These are phyloP conservation scores for Cordyceps fumosorosea DNA, from an alignment of 2,329 filamentous ascomycete genomes.

Conservation along the genomic window DNA sequence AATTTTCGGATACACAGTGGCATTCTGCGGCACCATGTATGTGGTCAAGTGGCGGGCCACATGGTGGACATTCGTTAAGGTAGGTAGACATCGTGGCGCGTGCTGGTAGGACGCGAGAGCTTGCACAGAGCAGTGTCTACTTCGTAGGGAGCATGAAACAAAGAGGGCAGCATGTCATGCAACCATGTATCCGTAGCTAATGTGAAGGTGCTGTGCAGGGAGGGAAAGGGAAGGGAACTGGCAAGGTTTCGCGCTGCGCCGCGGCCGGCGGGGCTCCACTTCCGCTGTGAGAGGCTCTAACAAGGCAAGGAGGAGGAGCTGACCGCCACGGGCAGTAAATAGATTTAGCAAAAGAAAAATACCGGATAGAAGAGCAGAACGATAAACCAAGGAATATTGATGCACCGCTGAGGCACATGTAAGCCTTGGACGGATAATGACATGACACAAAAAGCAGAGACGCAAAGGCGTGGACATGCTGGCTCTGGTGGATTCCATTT, in stretches of 20 bases:
- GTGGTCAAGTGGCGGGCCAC: not conserved
- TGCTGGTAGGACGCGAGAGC: not conserved
- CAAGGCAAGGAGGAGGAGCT: no score
- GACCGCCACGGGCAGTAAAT: no score
- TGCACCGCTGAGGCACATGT: no score
- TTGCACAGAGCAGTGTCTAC: not conserved
- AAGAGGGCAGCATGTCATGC: not conserved
- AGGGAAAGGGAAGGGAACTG: no score
- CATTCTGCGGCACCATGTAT: not conserved
- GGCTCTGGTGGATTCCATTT: not conserved
- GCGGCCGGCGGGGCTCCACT: slow-evolving; percentile 2
- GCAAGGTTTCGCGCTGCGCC: not conserved
- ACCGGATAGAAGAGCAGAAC: no score
- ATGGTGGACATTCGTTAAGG: not conserved
- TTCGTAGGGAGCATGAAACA: not conserved
- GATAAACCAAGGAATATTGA: not conserved
- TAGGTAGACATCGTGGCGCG: not conserved
- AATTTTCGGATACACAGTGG: not conserved
- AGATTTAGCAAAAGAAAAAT: no score
- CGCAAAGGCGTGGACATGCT: not conserved
- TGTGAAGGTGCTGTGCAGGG: not conserved
- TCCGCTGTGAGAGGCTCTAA: not conserved
- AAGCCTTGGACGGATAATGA: not conserved
- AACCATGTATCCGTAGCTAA: not conserved
- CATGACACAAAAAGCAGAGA: no score